Base-by-base conservation (phyloP, 352 stramenopile species). In the Thalassiosira mediterranea region DNA sequence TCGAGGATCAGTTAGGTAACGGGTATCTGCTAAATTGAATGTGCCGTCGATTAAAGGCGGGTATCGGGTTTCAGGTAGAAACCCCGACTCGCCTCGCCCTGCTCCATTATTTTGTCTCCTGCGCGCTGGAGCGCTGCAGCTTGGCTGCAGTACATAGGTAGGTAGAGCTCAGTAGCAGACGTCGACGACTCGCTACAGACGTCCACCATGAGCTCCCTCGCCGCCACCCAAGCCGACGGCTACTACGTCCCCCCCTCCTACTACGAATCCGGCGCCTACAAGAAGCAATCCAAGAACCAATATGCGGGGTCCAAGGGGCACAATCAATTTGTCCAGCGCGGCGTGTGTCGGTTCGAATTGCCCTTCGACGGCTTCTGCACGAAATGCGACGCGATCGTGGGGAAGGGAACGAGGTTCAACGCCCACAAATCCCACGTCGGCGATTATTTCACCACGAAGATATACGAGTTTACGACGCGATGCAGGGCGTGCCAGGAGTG, bases 291-390 rank as follows among this genome's bases (percentile, higher is more conserved):
- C 19, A 44, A 89, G 71, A 87, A 83, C 72, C 51, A 71, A 5
- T 67, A 66, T 19, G 26, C 32, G 8, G 52, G 52, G 40, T 87
- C 75, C 19, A 94, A 83, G 91, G 95, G 71, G 76, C 88, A 97
- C 69, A 95, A 97, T 84, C 90, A 97, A 77, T 94, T 94, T 57
- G 87, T 97, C 53, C 93, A 96, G 60, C 88, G 94, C 46, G 88
- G 95, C 47, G 92, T 99, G 25, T 96, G 98, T 52, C 94, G 97
- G 73, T 99, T 99, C 80, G 97, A 99, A 88, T 94, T 99, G 69
- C 96, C 96, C 7, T 97, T 98, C 76, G 91, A 97, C 87, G 94
- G 83, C 2, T 76, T 97, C 59, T 98, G 95, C 93, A 76, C 84
- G 0, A 54, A 69, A 5, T 97, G 94, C 67, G 23, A 79, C 15